Percentiles rank a stretch among this genome's conserved stretches.
Conservation (phyloP, 75 land plant species). For the Cupressus sempervirens region DNA sequence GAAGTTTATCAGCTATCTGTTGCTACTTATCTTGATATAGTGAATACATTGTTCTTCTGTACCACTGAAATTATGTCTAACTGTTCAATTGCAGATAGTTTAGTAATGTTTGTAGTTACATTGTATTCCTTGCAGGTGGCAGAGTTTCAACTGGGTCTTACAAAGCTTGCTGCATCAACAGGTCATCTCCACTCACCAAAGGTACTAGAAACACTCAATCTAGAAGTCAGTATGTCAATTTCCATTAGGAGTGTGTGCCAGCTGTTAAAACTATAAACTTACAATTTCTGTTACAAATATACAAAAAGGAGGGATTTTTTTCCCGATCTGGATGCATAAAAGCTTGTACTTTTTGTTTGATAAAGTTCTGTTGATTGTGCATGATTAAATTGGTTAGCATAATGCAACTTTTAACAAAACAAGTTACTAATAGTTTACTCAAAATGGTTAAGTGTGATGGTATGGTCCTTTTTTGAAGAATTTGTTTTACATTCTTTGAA, state of each 20-base stretch:
- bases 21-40: background rate
- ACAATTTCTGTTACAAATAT: background rate
- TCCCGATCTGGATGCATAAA: background rate
- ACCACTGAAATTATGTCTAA: background rate
- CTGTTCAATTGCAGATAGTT: background rate
- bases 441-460: background rate
- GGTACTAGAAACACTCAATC: constrained; percentile 24
- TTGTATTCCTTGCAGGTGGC: constrained; percentile 13
- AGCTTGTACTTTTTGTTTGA: background rate
- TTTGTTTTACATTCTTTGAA: background rate
- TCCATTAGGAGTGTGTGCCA: background rate
- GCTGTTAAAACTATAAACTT: background rate
- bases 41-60: background rate
- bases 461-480: background rate
- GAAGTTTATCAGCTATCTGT: background rate
- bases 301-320: background rate
- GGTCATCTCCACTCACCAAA: constrained; percentile 48
- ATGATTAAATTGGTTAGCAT: background rate
- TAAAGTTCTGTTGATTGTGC: background rate
- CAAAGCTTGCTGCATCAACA: constrained; percentile 47
- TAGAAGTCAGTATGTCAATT: background rate
- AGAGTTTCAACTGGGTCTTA: constrained; percentile 78
- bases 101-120: background rate
- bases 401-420: background rate
- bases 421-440: no score